Percentiles rank a stretch among this genome's conserved stretches.
These are phyloP conservation scores for Vigna angularis DNA, from an alignment of 306 rosid species.

Conservation along the genomic window DNA sequence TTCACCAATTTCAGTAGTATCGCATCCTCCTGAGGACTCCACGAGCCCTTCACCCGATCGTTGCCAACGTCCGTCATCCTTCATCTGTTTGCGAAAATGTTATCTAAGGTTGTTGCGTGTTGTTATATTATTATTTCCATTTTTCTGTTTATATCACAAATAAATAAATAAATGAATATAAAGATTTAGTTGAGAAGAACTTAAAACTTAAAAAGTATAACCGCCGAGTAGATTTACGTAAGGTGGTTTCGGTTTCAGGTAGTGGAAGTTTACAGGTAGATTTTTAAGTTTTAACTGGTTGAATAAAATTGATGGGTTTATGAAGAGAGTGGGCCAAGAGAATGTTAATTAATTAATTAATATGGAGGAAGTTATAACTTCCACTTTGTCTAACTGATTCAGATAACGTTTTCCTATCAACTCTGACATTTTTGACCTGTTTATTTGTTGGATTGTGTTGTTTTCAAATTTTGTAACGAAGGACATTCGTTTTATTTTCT, in stretches of 20 bases:
- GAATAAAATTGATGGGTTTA: slow-evolving; percentile 2
- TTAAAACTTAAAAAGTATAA: slow-evolving; percentile 38
- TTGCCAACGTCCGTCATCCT: slow-evolving; percentile 9
- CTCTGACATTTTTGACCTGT: background rate
- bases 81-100: slow-evolving; percentile 34
- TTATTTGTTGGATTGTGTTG: no score
- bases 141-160: background rate
- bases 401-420: slow-evolving; percentile 51
- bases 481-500: background rate
- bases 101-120: background rate
- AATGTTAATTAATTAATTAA: slow-evolving; percentile 8
- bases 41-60: slow-evolving; percentile 74
- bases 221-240: background rate
- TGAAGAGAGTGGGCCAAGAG: background rate
- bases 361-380: slow-evolving; percentile 55
- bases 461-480: background rate
- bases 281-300: background rate
- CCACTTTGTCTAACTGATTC: slow-evolving; percentile 50
- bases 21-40: slow-evolving; percentile 87
- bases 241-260: slow-evolving; percentile 23
- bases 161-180: background rate
- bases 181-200: slow-evolving; percentile 63
- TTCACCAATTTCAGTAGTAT: slow-evolving; percentile 63
- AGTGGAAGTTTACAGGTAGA: slow-evolving; percentile 45
- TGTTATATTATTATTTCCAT: background rate